Evolutionary conservation across 2,329 filamentous ascomycete species (phyloP), one percentile per base, ranked within the genome.

Genomic region (Fusarium foetens): DNA sequence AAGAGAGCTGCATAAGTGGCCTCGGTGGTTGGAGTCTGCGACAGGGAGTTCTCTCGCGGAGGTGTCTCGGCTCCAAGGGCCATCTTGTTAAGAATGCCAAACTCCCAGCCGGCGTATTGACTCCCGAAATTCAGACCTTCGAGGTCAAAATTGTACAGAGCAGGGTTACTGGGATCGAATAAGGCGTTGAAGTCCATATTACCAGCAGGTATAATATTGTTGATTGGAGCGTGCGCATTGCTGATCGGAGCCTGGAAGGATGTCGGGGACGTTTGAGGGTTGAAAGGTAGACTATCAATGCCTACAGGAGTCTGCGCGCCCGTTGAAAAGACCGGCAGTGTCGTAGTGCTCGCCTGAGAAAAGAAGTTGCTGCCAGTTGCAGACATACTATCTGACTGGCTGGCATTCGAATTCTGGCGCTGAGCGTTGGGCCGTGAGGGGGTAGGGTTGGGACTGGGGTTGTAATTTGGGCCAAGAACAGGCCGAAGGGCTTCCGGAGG

Each of bases 61-160:
- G 92, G 90, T 21, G 91, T 93, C 75, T 96, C 93, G n/a, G 91
- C 92, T 19, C 93, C 66, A 17, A 83, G 72, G 9, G 94, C 94
- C 93, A 99, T 97, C 80, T 98, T 95, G 33, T 94, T 94, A 1
- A 99, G 89, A 89, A 98, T 98, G 59, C 94, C 93, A 80, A 98
- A 98, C 81, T 98, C 96, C 81, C 97, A 87, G 23, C 95, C 95
- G 67, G 95, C 95, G 79, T 98, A 99, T 72, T 97, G 94, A 79
- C 96, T 98, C 62, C 94, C 95, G 81, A 98, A 99, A 63, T 84
- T 83, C 80, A 98, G 88, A 66, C 94, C 94, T 61, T 97, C 94
- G 16, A 98, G 89, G 80, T 98, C 95, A 81, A 98, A 97, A 80
- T 98, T 98, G 87, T 97, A 98, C 61, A 97, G 84, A 1, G 94